Conservation (phyloP, 2,329 filamentous ascomycete species). For the Coleophoma crateriformis region DNA sequence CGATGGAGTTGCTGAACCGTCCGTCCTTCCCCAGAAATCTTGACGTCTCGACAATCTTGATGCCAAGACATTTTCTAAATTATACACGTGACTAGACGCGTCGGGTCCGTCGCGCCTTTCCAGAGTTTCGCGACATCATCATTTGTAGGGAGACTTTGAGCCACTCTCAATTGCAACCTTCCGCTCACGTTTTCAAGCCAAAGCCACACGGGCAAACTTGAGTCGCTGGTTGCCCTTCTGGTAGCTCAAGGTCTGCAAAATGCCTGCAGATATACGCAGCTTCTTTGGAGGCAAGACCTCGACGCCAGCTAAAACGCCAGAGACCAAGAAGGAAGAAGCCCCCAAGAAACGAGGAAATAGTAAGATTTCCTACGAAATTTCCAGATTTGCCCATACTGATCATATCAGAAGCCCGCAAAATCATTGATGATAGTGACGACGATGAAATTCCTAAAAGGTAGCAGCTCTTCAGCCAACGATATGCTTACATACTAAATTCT, state of each 20-base stretch:
- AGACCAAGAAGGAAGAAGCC: constrained; percentile 25
- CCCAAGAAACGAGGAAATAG: constrained; percentile 25
- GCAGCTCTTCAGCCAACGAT: too few relatives aligned
- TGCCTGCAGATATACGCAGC: constrained; percentile 84
- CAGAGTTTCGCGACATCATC: neutral
- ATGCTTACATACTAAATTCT: constrained; percentile 9
- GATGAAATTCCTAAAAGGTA: constrained; percentile 42
- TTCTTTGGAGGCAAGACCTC: constrained; percentile 81
- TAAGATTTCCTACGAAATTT: constrained; percentile 6
- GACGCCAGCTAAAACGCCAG: constrained; percentile 40
- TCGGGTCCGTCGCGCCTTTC: neutral
- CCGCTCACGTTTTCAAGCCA: too few relatives aligned
- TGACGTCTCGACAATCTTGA: neutral
- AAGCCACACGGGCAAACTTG: too few relatives aligned
- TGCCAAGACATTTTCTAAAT: neutral
- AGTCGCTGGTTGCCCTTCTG: too few relatives aligned
- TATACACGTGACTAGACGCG: neutral
- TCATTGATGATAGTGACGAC: constrained; percentile 77
- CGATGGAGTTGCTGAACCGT: constrained; percentile 2
- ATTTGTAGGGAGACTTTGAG: neutral
- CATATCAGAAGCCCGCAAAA: constrained; percentile 50
- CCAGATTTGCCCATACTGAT: constrained; percentile 5
- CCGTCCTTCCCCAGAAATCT: neutral
- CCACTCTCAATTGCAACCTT: too few relatives aligned
- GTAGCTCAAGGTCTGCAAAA: constrained; percentile 29